These are phyloP conservation scores for Cudoniella acicularis DNA, from an alignment of 495 filamentous ascomycete genomes.

Conservation along the genomic window DNA sequence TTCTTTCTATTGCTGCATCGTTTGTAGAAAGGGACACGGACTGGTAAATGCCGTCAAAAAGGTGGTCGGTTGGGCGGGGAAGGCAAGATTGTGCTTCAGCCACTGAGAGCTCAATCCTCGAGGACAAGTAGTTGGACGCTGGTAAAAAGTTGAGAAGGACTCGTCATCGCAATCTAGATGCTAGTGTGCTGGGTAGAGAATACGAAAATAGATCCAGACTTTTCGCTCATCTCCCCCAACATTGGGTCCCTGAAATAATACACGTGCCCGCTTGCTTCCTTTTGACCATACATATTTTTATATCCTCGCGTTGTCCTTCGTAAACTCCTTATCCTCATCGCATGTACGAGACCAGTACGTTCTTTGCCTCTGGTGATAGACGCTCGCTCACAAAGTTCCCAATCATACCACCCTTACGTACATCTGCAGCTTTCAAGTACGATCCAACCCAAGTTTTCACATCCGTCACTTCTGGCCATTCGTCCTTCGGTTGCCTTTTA, in stretches of 20 bases:
- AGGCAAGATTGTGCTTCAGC: no score
- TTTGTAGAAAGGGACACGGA: neutral
- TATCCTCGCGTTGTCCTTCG: neutral
- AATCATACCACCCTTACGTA: conserved; percentile 50
- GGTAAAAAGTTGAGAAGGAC: neutral
- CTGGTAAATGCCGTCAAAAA: neutral
- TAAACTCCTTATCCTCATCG: conserved; percentile 11
- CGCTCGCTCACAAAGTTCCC: conserved; percentile 55
- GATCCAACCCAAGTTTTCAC: conserved; percentile 74
- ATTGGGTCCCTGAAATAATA: neutral
- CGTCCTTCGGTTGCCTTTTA: conserved; percentile 61
- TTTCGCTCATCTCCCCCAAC: neutral
- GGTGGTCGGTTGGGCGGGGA: neutral
- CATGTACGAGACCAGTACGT: conserved; percentile 57
- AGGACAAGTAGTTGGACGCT: no score
- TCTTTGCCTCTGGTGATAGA: conserved; percentile 51
- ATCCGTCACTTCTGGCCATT: conserved; percentile 77
- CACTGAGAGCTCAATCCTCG: no score
- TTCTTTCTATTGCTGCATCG: neutral
- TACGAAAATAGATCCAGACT: neutral
- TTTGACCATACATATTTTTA: neutral
- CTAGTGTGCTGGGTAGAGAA: neutral
- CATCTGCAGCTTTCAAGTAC: conserved; percentile 54
- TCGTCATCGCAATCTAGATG: neutral
- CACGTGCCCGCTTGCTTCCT: neutral